Evolutionary conservation across 1,139 yeast species (phyloP), one percentile per base, ranked within the genome.

Genomic region (Kodamaea anthophila): DNA sequence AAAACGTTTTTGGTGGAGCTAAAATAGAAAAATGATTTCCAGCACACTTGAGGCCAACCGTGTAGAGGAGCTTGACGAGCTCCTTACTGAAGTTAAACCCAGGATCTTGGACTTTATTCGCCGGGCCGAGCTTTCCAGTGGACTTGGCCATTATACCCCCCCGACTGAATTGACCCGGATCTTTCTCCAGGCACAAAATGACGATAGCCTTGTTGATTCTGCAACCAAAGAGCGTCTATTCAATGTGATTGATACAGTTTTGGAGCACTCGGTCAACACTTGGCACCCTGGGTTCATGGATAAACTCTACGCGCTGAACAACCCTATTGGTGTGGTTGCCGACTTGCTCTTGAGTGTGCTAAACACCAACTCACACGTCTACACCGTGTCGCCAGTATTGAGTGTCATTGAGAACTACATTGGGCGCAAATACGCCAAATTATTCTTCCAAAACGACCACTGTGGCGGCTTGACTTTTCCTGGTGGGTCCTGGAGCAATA

Each of bases 201-300:
- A 31, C 16, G 32, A 25, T 6, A 13, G 21, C 14, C 25, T 34
- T 18, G 24, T 29, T 13, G 29, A 30, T 11, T 10, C 24, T 3
- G 24, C 20, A 12, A 38, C 20, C 8, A 28, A 31, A 16, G 34
- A 27, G 9, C 28, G 26, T 13, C 30, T 43, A 3, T 52, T 70
- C 26, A 51, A 51, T 3, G 63, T 72, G 9, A 67, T 82, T 31
- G 81, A 81, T 41, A 56, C 64, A 26, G 74, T 85, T 2, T 57
- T 85, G 38, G 56, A 71, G 29, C 72, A 78, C 46, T 80, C 93
- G 0, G 87, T 83, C 23, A 83, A 79, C 35, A 85, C 94, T 1
- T 85, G 94, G 94, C 82, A 80, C 46, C 81, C 84, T 0, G 94
- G 94, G 2, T 85, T 85, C 45, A 56, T 85, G 58, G 95, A 85